phyloP scores from a whole-genome alignment of 768 basidiomycete species.

The Boletus pseudopeckii region DNA sequence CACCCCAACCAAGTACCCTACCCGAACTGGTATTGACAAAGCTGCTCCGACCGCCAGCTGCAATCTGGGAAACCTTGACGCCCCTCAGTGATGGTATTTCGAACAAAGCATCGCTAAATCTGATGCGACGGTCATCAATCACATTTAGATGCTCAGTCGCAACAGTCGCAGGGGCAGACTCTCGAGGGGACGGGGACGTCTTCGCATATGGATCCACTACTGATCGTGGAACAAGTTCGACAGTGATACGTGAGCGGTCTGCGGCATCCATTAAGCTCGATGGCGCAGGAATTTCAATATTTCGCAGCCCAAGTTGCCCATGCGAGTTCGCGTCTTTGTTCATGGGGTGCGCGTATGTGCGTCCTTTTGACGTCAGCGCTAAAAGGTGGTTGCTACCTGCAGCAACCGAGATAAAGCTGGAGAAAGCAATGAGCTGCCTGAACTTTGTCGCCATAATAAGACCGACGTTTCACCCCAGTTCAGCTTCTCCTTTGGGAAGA shows the following conservation, averaged over 20 bases:
- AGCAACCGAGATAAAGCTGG: constrained; percentile 69
- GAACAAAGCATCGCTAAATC: constrained; percentile 66
- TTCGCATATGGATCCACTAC: constrained; percentile 49
- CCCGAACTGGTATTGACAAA: constrained; percentile 69
- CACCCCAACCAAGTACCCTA: constrained; percentile 83
- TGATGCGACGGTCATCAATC: constrained; percentile 46
- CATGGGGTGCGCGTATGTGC: constrained; percentile 76
- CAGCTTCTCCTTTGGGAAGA: constrained; percentile 55
- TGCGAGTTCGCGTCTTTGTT: constrained; percentile 71
- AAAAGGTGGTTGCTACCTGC: constrained; percentile 71
- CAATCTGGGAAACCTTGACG: constrained; percentile 62
- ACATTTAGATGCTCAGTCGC: no score
- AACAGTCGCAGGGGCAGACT: constrained; percentile 9
- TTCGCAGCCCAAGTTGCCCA: constrained; percentile 81
- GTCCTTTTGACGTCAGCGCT: constrained; percentile 67
- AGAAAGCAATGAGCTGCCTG: constrained; percentile 6
- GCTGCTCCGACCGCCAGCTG: constrained; percentile 68
- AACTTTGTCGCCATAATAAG: background rate
- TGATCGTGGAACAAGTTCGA: constrained; percentile 58
- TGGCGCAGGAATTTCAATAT: constrained; percentile 46
- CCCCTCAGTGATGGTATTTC: constrained; percentile 74
- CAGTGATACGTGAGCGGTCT: constrained; percentile 35
- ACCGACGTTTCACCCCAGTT: constrained; percentile 65
- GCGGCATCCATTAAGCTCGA: constrained; percentile 13
- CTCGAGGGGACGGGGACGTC: constrained; percentile 40